phyloP scores from a whole-genome alignment of 305 asterid genomes.

The Vinca major region DNA sequence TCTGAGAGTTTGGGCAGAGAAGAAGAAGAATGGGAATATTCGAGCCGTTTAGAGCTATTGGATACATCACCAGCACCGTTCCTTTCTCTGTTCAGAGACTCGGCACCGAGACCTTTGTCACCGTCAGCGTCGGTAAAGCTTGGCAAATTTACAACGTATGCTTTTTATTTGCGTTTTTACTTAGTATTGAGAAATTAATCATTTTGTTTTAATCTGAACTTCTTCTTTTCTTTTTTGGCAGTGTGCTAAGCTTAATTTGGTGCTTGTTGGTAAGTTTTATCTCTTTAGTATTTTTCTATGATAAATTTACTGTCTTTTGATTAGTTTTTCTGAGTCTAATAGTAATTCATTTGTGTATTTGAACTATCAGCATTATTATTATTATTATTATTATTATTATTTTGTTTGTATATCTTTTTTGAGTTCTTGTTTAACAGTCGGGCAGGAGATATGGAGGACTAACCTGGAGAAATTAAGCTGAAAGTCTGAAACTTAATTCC shows the following conservation, averaged over 20 bases:
- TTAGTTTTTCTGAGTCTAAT: not conserved
- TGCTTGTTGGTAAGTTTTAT: constrained; percentile 56
- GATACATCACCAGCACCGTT: constrained; percentile 59
- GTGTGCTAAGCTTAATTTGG: constrained; percentile 86
- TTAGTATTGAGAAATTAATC: not conserved
- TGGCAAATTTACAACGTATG: constrained; percentile 75
- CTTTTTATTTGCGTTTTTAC: not conserved
- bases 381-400: not conserved
- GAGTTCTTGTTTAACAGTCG: not conserved
- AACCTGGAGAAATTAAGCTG: not conserved
- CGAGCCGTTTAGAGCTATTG: constrained; percentile 80
- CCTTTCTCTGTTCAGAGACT: constrained; percentile 82
- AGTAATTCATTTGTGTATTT: not conserved
- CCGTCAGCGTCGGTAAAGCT: constrained; percentile 85
- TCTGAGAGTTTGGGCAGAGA: not conserved
- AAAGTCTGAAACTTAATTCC: not conserved
- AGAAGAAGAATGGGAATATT: constrained; percentile 54
- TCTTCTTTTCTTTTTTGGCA: constrained; percentile 21
- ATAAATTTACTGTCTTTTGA: not conserved
- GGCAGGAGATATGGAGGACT: not conserved
- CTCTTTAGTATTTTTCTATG: too few relatives aligned
- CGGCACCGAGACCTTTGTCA: constrained; percentile 86
- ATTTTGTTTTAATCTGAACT: not conserved
- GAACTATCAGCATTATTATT: not conserved
- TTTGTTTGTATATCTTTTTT: too few relatives aligned